phyloP scores from a whole-genome alignment of 2,329 filamentous ascomycete species.

The Claviceps sp. region DNA sequence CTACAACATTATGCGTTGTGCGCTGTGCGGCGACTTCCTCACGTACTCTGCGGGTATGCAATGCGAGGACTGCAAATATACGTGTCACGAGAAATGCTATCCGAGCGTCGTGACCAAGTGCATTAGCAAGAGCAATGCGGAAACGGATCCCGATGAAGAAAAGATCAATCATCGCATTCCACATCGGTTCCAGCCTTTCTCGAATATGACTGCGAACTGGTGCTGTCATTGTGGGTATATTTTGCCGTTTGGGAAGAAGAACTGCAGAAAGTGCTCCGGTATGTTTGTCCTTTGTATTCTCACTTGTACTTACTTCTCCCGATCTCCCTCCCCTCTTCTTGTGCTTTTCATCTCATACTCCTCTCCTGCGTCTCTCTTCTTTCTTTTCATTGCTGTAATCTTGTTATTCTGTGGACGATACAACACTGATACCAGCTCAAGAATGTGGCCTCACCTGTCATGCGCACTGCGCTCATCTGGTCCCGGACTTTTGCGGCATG shows the following conservation, averaged over 20 bases:
- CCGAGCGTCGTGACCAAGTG: constrained; percentile 95
- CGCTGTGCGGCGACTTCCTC: constrained; percentile 92
- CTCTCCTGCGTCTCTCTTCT: background rate
- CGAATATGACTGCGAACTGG: constrained; percentile 97
- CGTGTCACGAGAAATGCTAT: constrained; percentile 97
- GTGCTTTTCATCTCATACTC: background rate
- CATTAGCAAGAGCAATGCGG: constrained; percentile 98
- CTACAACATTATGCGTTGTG: constrained; percentile 99
- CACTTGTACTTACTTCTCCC: background rate
- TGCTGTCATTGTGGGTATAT: constrained; percentile 98
- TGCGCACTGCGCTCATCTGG: constrained; percentile 80
- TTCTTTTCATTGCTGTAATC: background rate
- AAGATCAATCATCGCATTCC: constrained; percentile 99
- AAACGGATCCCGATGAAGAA: constrained; percentile 95
- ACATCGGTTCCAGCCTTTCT: constrained; percentile 91
- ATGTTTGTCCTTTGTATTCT: constrained; percentile 20
- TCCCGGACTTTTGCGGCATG: constrained; percentile 98
- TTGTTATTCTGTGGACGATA: background rate
- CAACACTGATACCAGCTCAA: constrained; percentile 16
- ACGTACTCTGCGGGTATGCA: constrained; percentile 99
- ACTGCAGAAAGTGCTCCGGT: constrained; percentile 84
- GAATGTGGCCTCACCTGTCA: constrained; percentile 91
- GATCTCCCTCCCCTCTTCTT: background rate
- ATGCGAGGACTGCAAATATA: constrained; percentile 98
- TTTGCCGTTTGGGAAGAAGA: constrained; percentile 86